Conservation (phyloP, 179 eudicot genomes). For the Beta lomatogona region DNA sequence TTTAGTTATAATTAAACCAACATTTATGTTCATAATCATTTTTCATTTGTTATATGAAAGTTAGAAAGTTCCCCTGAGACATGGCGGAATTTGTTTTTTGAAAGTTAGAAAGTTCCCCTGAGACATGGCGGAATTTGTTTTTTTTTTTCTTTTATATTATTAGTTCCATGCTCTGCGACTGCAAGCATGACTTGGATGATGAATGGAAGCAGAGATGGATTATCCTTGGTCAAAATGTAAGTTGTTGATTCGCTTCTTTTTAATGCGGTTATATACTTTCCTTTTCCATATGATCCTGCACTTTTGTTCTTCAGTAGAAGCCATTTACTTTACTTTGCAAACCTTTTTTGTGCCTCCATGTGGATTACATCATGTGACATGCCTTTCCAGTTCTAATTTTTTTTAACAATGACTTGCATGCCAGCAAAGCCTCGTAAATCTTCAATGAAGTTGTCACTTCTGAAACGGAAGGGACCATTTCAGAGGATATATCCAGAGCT, state of each 20-base stretch:
- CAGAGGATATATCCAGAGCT: not conserved
- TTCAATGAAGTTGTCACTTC: slow-evolving; percentile 2
- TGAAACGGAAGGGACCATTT: slow-evolving; percentile 24
- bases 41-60: slow-evolving; percentile 11
- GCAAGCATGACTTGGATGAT: slow-evolving; percentile 28
- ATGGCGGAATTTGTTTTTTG: too few species aligned
- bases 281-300: slow-evolving; percentile 10
- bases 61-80: slow-evolving; percentile 4
- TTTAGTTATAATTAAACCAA: slow-evolving; percentile 8
- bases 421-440: slow-evolving; percentile 12
- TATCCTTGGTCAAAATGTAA: slow-evolving; percentile 30
- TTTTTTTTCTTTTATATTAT: slow-evolving; percentile 2
- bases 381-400: not conserved
- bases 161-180: slow-evolving; percentile 38
- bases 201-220: slow-evolving; percentile 27
- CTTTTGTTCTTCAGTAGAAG: not conserved
- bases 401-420: slow-evolving; percentile 33
- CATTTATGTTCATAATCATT: slow-evolving; percentile 23
- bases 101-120: too few species aligned
- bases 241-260: slow-evolving; percentile 14
- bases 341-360: slow-evolving; percentile 24
- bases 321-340: slow-evolving; percentile 1
- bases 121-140: too few species aligned
- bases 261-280: not conserved
- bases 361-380: slow-evolving; percentile 29